A percentile compares a stretch with the other conserved stretches of the same genome.
phyloP scores from a whole-genome alignment of 2,329 filamentous ascomycete genomes.

The Aspergillus fischeri region DNA sequence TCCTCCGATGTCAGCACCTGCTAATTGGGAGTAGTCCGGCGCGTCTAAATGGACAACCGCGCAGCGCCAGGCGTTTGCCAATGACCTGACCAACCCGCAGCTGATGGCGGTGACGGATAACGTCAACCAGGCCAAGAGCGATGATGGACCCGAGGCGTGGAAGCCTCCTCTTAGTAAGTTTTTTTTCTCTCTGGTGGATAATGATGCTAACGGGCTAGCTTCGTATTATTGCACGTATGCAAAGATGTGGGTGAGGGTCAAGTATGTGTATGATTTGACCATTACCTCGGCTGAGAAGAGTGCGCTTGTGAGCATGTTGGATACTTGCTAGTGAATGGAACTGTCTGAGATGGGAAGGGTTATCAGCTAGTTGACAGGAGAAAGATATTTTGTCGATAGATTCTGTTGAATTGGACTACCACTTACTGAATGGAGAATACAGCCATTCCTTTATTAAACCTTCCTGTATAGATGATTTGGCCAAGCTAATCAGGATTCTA shows the following conservation, averaged over 20 bases:
- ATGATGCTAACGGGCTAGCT: conserved; percentile 25
- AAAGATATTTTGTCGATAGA: no score
- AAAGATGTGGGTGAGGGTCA: conserved; percentile 72
- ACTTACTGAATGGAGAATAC: no score
- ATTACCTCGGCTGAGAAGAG: conserved; percentile 69
- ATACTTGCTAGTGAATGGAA: conserved; percentile 51
- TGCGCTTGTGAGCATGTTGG: conserved; percentile 62
- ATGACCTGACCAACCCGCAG: conserved; percentile 71
- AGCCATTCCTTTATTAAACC: no score
- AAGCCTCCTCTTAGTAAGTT: conserved; percentile 61
- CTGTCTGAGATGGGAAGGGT: no score
- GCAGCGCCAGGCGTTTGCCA: conserved; percentile 66
- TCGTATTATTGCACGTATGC: conserved; percentile 77
- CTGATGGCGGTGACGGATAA: conserved; percentile 74
- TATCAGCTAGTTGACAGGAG: no score
- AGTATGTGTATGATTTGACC: conserved; percentile 65
- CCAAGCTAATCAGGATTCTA: no score
- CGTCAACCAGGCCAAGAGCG: conserved; percentile 71
- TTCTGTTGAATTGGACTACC: no score
- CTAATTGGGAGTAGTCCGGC: conserved; percentile 43
- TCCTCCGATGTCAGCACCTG: neutral
- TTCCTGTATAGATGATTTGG: no score
- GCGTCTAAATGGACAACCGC: conserved; percentile 67
- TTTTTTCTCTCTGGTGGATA: neutral
- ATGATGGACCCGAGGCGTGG: conserved; percentile 70